Conservation (phyloP, 345 rosid genomes). For the Lepidium didymum region DNA sequence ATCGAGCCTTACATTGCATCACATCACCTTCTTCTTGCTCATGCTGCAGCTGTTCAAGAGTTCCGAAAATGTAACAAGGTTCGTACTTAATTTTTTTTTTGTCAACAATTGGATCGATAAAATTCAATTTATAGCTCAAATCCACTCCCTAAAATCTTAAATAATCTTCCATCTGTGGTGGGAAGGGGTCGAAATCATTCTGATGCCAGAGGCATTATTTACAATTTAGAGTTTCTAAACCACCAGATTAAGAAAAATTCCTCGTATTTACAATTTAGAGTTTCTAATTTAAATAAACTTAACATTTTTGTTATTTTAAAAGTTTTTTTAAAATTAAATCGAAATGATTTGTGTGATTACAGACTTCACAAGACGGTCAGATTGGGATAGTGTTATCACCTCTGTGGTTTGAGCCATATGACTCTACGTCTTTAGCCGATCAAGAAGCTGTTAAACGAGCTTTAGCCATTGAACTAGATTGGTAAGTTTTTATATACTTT, state of each 20-base stretch:
- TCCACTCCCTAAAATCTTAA: too few species aligned
- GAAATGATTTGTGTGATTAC: neutral
- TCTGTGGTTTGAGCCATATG: slow-evolving; percentile 22
- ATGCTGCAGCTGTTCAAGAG: slow-evolving; percentile 30
- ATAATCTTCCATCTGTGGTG: too few species aligned
- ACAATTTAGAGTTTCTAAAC: too few species aligned
- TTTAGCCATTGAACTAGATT: slow-evolving; percentile 4
- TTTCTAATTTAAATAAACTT: neutral
- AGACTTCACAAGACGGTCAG: slow-evolving; percentile 20
- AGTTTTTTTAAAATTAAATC: neutral
- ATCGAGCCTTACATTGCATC: slow-evolving; percentile 22
- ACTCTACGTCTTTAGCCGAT: slow-evolving; percentile 10
- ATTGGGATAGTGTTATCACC: slow-evolving; percentile 26
- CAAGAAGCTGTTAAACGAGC: slow-evolving; percentile 20
- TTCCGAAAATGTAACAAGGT: slow-evolving; percentile 19
- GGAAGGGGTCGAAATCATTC: too few species aligned
- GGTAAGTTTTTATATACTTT: neutral
- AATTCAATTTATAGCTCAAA: too few species aligned
- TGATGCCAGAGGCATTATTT: neutral
- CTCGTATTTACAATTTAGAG: too few species aligned
- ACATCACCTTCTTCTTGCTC: slow-evolving; percentile 29
- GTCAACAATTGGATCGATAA: too few species aligned
- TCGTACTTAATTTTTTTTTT: too few species aligned
- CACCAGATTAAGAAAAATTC: too few species aligned
- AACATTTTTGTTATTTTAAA: neutral